phyloP scores from a whole-genome alignment of 2,329 filamentous ascomycete genomes.

The Lecanosticta acicola region DNA sequence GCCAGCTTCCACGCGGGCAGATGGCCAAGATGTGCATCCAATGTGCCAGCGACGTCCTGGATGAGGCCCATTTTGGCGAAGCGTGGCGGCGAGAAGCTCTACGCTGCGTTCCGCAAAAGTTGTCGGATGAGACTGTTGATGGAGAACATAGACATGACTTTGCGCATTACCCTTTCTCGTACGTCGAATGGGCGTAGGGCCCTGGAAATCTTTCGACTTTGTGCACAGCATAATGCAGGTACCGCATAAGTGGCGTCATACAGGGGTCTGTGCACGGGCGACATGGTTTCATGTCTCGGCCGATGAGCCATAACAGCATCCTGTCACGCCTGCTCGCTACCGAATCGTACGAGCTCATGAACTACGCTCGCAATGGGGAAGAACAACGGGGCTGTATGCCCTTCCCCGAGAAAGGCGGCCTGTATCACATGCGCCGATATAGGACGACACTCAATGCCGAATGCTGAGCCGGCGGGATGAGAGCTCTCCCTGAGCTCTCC shows the following conservation, averaged over 20 bases:
- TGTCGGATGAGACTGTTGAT: not conserved
- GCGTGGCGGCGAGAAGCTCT: not conserved
- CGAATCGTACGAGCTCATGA: no score
- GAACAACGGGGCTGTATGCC: no score
- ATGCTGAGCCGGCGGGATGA: conserved; percentile 12
- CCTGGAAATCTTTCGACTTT: not conserved
- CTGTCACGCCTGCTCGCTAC: no score
- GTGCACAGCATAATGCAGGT: not conserved
- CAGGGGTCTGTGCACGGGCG: not conserved
- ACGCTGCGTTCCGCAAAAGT: not conserved
- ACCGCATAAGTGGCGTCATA: not conserved
- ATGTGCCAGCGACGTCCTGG: conserved; percentile 18
- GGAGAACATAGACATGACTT: no score
- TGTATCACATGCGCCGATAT: no score
- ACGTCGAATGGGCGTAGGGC: not conserved
- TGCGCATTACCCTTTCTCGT: not conserved
- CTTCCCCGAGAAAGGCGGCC: no score
- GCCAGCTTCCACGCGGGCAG: conserved; percentile 40
- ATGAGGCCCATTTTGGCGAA: conserved; percentile 26
- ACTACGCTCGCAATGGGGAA: no score
- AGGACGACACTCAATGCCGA: conserved; percentile 7
- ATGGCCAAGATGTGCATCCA: conserved; percentile 18
- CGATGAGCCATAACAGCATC: not conserved
- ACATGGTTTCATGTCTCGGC: not conserved
- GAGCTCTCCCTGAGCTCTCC: conserved; percentile 9